Base-by-base conservation (phyloP, 129 eudicot genomes). In the Rutidosis leptorrhynchoides region DNA sequence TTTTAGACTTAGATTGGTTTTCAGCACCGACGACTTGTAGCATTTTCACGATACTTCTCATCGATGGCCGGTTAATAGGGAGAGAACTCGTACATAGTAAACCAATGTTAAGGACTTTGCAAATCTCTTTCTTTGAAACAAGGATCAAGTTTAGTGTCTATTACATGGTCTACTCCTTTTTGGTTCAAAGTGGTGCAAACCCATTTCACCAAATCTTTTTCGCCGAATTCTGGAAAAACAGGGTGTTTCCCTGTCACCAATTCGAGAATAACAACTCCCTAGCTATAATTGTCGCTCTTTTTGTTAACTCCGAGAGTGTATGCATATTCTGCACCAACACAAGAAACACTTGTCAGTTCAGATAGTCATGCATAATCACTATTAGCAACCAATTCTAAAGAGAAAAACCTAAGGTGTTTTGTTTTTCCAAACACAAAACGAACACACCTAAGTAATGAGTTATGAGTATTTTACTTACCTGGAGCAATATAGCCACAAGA, bases 401-500 rank as follows among this genome's bases (percentile, higher is more conserved):
- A n/a, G n/a, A n/a, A n/a, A n/a, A n/a, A n/a, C n/a, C n/a, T n/a
- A n/a, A n/a, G n/a, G n/a, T n/a, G n/a, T n/a, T n/a, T n/a, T n/a
- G n/a, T n/a, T n/a, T n/a, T n/a, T n/a, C n/a, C n/a, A n/a, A n/a
- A n/a, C n/a, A n/a, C n/a, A n/a, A n/a, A n/a, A n/a, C n/a, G n/a
- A n/a, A n/a, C n/a, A n/a, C n/a, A n/a, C n/a, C n/a, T n/a, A n/a
- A n/a, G n/a, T n/a, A n/a, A n/a, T n/a, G n/a, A n/a, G n/a, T n/a
- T n/a, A n/a, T n/a, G n/a, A n/a, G n/a, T n/a, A n/a, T n/a, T n/a
- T n/a, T n/a, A n/a, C n/a, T n/a, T n/a, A 90, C 95, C 95, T 74
- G 97, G 95, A 40, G 97, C 97, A 64, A 90, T 90, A 72, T 90
- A 90, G 48, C 97, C 97, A 68, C 95, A 82, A 9, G 97, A 90